Conservation (phyloP, 768 basidiomycete genomes). For the Royoungia palumana region DNA sequence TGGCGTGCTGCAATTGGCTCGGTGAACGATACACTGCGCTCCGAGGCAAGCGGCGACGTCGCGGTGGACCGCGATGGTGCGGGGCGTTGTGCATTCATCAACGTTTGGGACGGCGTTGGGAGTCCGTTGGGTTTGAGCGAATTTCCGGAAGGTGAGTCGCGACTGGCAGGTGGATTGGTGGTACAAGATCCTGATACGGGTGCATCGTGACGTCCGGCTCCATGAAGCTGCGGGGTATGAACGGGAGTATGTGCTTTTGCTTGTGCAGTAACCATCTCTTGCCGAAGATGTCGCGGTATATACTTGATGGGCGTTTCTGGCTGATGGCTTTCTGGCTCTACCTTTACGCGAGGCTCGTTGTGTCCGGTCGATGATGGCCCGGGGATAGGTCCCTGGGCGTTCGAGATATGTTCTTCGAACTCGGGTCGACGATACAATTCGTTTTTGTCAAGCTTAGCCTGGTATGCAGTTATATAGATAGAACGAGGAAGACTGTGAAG, state of each 20-base stretch:
- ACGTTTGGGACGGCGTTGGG: slow-evolving; percentile 36
- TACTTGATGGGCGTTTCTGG: slow-evolving; percentile 29
- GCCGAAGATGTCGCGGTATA: slow-evolving; percentile 41
- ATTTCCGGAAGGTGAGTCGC: not conserved
- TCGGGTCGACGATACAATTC: slow-evolving; percentile 70
- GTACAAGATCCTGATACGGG: not conserved
- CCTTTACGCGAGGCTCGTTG: slow-evolving; percentile 14
- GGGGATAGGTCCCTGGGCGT: slow-evolving; percentile 1
- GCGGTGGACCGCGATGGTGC: slow-evolving; percentile 5
- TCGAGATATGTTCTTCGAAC: slow-evolving; percentile 48
- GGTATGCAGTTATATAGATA: not conserved
- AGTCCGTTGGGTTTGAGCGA: slow-evolving; percentile 18
- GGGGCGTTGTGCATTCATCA: slow-evolving; percentile 30
- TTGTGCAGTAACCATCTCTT: slow-evolving; percentile 13
- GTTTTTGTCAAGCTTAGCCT: slow-evolving; percentile 69
- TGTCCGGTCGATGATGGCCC: not conserved
- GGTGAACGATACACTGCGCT: slow-evolving; percentile 11
- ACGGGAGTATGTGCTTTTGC: slow-evolving; percentile 1
- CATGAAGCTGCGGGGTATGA: not conserved
- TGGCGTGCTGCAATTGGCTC: not conserved
- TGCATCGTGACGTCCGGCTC: not conserved
- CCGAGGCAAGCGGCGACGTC: slow-evolving; percentile 14
- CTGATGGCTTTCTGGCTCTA: slow-evolving; percentile 10
- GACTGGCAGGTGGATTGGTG: not conserved
- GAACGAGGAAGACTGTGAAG: not conserved